Evolutionary conservation across 1,284 basidiomycete species (phyloP).

Genomic region (Athelia sp.): DNA sequence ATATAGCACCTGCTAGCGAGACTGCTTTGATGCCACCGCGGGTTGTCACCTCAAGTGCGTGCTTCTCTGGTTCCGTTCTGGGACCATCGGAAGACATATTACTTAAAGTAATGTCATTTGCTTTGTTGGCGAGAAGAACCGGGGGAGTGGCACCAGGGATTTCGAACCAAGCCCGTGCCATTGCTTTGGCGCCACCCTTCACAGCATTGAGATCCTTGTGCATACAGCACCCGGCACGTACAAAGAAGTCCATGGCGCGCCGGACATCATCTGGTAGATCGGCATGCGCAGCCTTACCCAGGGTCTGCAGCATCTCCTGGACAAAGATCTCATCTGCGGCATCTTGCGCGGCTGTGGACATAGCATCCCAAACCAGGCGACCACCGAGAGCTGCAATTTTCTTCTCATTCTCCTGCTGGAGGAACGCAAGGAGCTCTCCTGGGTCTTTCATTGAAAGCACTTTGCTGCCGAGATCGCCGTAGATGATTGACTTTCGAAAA

Average conservation of each 20-base stretch:
- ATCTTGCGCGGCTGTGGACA: neutral
- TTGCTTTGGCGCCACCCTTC: conserved; percentile 18
- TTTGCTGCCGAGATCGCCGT: conserved; percentile 12
- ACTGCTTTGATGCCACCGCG: conserved; percentile 25
- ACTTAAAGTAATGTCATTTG: conserved; percentile 10
- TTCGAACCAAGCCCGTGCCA: conserved; percentile 10
- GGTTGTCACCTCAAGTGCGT: conserved; percentile 14
- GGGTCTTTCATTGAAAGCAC: conserved; percentile 5
- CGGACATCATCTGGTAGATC: conserved; percentile 7
- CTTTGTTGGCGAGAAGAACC: conserved; percentile 8
- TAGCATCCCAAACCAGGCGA: neutral
- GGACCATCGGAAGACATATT: too few species aligned
- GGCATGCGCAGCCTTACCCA: conserved; percentile 3
- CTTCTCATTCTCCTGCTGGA: neutral
- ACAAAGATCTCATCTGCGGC: too few species aligned
- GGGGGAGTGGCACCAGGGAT: conserved; percentile 2
- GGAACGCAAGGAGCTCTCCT: conserved; percentile 1
- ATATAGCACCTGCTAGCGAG: conserved; percentile 22
- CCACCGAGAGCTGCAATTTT: neutral
- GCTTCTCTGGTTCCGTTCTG: conserved; percentile 17
- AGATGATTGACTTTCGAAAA: conserved; percentile 9
- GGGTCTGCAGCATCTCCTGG: neutral
- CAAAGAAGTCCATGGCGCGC: conserved; percentile 13
- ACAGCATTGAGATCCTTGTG: conserved; percentile 26
- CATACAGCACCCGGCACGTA: conserved; percentile 24